A percentile compares a stretch with the other conserved stretches of the same genome.
These are phyloP conservation scores for Xylariales sp. DNA, from an alignment of 2,329 filamentous ascomycete species.

Conservation along the genomic window DNA sequence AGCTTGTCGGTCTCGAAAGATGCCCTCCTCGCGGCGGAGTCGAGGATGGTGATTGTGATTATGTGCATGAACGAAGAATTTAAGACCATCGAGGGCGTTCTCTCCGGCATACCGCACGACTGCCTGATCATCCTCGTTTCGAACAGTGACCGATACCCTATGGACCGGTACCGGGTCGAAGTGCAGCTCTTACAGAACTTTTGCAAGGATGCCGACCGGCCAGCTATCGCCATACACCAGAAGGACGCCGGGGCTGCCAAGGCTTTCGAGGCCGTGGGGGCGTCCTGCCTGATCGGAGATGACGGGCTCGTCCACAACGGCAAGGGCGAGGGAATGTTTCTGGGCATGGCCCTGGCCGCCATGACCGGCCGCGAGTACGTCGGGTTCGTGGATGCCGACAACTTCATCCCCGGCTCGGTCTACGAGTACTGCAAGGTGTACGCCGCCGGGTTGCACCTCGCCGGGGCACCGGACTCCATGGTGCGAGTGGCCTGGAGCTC, in stretches of 20 bases:
- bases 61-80: constrained; percentile 26
- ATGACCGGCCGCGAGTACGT: constrained; percentile 18
- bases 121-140: constrained; percentile 26
- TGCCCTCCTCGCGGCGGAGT: not conserved
- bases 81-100: constrained; percentile 19
- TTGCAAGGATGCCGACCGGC: constrained; percentile 12
- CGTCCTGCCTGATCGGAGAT: constrained; percentile 15
- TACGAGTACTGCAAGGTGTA: constrained; percentile 27
- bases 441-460: constrained; percentile 24
- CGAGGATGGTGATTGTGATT: constrained; percentile 23
- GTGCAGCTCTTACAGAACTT: constrained; percentile 14
- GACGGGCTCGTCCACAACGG: constrained; percentile 19
- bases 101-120: constrained; percentile 21
- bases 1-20: not conserved
- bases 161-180: constrained; percentile 16
- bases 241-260: constrained; percentile 18
- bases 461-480: constrained; percentile 17
- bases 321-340: constrained; percentile 27
- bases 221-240: constrained; percentile 22
- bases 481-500: constrained; percentile 27
- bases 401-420: constrained; percentile 22
- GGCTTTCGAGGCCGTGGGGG: constrained; percentile 16
- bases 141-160: constrained; percentile 14
- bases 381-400: constrained; percentile 29
- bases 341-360: constrained; percentile 24